Base-by-base conservation (phyloP, 2,329 filamentous ascomycete species). In the Ophiostoma piceae region DNA sequence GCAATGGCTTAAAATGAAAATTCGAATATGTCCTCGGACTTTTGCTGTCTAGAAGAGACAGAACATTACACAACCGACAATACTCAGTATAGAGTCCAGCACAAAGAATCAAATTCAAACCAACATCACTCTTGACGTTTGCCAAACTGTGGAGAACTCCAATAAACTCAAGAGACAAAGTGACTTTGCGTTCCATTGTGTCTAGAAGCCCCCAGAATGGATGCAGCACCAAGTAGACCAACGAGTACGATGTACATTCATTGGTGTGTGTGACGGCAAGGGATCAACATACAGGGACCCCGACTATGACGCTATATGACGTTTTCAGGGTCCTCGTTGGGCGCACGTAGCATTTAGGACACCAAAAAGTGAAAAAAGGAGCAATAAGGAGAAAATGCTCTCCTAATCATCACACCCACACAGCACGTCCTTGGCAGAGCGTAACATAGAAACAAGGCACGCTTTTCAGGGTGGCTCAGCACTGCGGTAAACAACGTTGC, bases 301-400 rank as follows among this genome's bases (percentile, higher is more conserved):
- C 22, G 66, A 39, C 39, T 16, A 43, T 26, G 39, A 41, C 39
- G 65, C 7, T 43, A 22, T 41, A 43, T 66, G 39, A 19, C 65
- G 35, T 32, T 22, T 29, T 66, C 22, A 68, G 64, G 65, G 65
- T 43, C 65, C 65, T 43, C 14, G 3, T 11, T 57, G 51, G 51
- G 51, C 22, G 11, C n/a, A 7, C 1, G 51, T 12, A 26, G 9
- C 51, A 22, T n/a, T 57, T n/a, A 57, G 9, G 9, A 19, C n/a
- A n/a, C n/a, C n/a, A n/a, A n/a, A n/a, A n/a, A n/a, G n/a, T n/a
- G n/a, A 41, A 2, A 41, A 12, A 3, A 41, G 43, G 16, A 51
- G 51, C n/a, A 9, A 26, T 3, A n/a, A 11, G 9, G 2, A 3
- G 9, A 8, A 57, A 57, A 22, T 16, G 22, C n/a, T n/a, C n/a